A percentile compares a stretch with the other conserved stretches of the same genome.
Evolutionary conservation across 768 basidiomycete species (phyloP).

Genomic region (Agaricus sinodeliciosus): DNA sequence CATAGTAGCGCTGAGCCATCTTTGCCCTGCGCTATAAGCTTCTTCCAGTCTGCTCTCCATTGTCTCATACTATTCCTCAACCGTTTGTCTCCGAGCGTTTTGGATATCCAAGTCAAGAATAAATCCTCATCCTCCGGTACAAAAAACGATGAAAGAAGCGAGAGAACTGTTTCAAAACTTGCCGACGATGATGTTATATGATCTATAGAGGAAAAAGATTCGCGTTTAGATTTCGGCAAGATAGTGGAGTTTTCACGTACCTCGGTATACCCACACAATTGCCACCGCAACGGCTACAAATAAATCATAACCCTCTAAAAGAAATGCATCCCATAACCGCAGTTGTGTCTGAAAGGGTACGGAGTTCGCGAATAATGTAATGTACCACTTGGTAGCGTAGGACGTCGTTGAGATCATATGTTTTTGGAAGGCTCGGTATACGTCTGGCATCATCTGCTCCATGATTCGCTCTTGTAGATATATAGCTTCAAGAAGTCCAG

Average conservation of each 20-base stretch:
- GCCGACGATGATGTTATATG: constrained; percentile 76
- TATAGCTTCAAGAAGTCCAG: constrained; percentile 91
- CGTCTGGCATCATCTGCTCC: constrained; percentile 83
- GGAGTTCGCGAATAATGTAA: constrained; percentile 93
- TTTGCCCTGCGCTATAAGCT: constrained; percentile 57
- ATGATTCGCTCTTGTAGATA: constrained; percentile 91
- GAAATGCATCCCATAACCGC: constrained; percentile 90
- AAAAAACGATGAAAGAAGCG: constrained; percentile 89
- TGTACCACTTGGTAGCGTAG: constrained; percentile 99
- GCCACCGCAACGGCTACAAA: constrained; percentile 82
- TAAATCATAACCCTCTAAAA: constrained; percentile 85
- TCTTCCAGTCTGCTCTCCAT: constrained; percentile 82
- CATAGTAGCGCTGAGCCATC: constrained; percentile 56
- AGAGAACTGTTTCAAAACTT: constrained; percentile 88
- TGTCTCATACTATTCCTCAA: constrained; percentile 58
- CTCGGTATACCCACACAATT: constrained; percentile 87
- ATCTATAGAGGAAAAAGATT: constrained; percentile 37
- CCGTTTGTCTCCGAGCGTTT: constrained; percentile 50
- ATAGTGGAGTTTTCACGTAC: constrained; percentile 35
- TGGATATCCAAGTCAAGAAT: constrained; percentile 78
- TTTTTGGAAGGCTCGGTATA: constrained; percentile 79
- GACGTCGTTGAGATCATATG: constrained; percentile 90
- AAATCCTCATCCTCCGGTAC: constrained; percentile 86
- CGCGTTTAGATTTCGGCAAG: constrained; percentile 1
- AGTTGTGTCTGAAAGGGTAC: constrained; percentile 95